phyloP scores from a whole-genome alignment of 2,329 filamentous ascomycete species.

The Colletotrichum sp. region DNA sequence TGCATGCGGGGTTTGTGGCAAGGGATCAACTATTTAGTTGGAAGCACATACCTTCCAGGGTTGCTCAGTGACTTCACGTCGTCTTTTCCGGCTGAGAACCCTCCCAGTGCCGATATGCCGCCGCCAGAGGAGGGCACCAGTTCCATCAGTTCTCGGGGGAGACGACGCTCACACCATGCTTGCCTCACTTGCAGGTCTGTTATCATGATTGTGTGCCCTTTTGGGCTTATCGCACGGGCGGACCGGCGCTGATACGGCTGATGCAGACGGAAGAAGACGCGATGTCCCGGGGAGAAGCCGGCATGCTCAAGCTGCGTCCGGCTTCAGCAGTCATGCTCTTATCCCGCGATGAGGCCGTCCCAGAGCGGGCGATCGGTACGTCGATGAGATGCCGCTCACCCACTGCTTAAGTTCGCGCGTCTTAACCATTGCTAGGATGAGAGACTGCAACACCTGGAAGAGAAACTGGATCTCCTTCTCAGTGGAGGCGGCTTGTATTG shows the following conservation, averaged over 20 bases:
- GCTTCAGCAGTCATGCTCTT: slow-evolving; percentile 51
- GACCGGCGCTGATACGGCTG: neutral
- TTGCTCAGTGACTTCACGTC: neutral
- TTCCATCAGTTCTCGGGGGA: slow-evolving; percentile 31
- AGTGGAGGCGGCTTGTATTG: slow-evolving; percentile 42
- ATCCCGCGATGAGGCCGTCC: slow-evolving; percentile 41
- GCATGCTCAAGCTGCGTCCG: slow-evolving; percentile 55
- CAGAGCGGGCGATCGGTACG: slow-evolving; percentile 49
- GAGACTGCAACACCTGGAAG: slow-evolving; percentile 54
- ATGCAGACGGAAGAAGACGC: slow-evolving; percentile 51
- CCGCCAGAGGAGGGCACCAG: slow-evolving; percentile 31
- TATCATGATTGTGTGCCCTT: neutral
- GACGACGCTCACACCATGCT: slow-evolving; percentile 44
- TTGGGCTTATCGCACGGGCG: neutral
- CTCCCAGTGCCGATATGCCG: slow-evolving; percentile 29
- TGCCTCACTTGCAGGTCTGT: slow-evolving; percentile 53
- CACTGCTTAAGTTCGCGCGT: neutral
- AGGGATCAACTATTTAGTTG: slow-evolving; percentile 6
- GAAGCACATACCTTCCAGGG: neutral
- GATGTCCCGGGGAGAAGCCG: slow-evolving; percentile 56
- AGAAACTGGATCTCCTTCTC: slow-evolving; percentile 55
- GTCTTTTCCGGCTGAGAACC: slow-evolving; percentile 7
- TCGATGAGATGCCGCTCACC: slow-evolving; percentile 5
- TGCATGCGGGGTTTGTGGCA: slow-evolving; percentile 8
- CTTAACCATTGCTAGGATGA: slow-evolving; percentile 43